Base-by-base conservation (phyloP, 768 basidiomycete species). In the Pulveroboletus sp. region DNA sequence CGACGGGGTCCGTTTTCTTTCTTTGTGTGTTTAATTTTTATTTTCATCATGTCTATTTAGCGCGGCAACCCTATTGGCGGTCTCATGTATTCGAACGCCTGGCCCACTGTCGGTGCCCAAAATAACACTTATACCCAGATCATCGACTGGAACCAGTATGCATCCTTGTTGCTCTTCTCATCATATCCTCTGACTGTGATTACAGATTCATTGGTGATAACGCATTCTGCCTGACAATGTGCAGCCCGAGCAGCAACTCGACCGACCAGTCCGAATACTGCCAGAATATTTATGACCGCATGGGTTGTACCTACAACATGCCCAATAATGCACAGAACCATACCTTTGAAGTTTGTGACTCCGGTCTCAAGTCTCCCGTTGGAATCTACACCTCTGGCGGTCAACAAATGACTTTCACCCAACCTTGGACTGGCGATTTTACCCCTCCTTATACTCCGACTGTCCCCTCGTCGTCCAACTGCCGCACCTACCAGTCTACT, bases 21-120 rank as follows among this genome's bases (percentile, higher is more conserved):
- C 19, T 45, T 62, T 29, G 5, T 27, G 35, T 36, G 61, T 58
- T 32, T 41, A 46, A 25, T 39, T 17, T 27, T 49, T 55, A 14
- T 49, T 44, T 48, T 61, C 24, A 59, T 21, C 20, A 17, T 16
- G 3, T 1, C 13, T 37, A 25, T 38, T 13, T 55, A 85, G 79
- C 80, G 85, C 53, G 90, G 90, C n/a, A 93, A 90, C 70, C 87
- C 87, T 4, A 72, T 88, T 23, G 89, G 89, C 53, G 85, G 80
- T 41, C 64, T 90, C 23, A 49, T 88, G 36, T 91, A 76, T 71
- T 81, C 86, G 0, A 82, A 70, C 50, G 75, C 69, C 11, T 84
- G 75, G 59, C 76, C 80, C 17, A 55, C 49, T 47, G 57, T 68
- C 52, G 61, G 53, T 39, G 64, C 72, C 12, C 45, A 75, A 56